A percentile compares a stretch with the other conserved stretches of the same genome.
Conservation (phyloP, 768 basidiomycete genomes). For the Russula sp. region DNA sequence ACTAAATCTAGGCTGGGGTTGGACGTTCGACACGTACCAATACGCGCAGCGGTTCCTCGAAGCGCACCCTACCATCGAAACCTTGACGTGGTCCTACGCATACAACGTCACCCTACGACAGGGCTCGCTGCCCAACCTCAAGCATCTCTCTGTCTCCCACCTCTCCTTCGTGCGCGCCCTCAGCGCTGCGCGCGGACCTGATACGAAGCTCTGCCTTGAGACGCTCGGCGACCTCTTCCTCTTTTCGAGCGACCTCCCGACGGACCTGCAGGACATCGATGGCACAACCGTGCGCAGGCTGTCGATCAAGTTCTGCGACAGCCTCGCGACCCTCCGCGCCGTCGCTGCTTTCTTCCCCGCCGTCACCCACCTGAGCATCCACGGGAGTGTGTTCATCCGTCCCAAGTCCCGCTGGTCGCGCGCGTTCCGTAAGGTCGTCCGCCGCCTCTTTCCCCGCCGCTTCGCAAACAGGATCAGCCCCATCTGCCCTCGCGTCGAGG, state of each 20-base stretch:
- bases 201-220: constrained; percentile 4
- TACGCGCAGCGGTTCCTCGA: constrained; percentile 18
- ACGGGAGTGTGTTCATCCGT: constrained; percentile 12
- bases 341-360: constrained; percentile 16
- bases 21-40: constrained; percentile 15
- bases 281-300: constrained; percentile 10
- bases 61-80: constrained; percentile 16
- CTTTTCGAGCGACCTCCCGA: constrained; percentile 17
- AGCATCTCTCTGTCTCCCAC: constrained; percentile 18
- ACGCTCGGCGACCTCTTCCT: constrained; percentile 18
- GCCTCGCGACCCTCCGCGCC: constrained; percentile 15
- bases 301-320: constrained; percentile 19
- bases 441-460: constrained; percentile 6
- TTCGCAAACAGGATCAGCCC: constrained; percentile 13
- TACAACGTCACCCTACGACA: constrained; percentile 5
- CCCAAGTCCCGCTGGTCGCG: constrained; percentile 12
- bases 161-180: constrained; percentile 18
- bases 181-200: constrained; percentile 8
- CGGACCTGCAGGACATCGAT: constrained; percentile 12
- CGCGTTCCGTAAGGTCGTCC: constrained; percentile 4
- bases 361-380: constrained; percentile 16
- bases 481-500: constrained; percentile 13
- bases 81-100: constrained; percentile 13
- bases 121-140: constrained; percentile 10
- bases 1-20: constrained; percentile 18